Conservation (phyloP, 768 basidiomycete species). For the Fomitopsis pulvina region DNA sequence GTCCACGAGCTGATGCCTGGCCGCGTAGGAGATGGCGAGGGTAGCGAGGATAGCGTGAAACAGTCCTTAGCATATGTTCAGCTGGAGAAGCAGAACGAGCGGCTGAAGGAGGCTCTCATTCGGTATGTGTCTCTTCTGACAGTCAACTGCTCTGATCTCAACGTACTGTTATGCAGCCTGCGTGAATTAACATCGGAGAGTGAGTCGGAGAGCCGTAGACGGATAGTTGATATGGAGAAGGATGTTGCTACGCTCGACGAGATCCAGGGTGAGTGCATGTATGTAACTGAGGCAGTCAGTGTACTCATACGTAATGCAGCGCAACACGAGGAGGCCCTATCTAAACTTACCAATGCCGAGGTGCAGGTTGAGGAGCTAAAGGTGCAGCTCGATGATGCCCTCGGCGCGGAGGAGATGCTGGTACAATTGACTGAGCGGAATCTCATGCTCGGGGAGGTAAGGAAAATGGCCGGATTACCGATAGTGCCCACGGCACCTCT, state of each 20-base stretch:
- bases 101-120: constrained; percentile 90
- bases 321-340: constrained; percentile 72
- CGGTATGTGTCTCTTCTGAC: constrained; percentile 44
- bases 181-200: constrained; percentile 86
- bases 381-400: constrained; percentile 87
- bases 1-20: background rate
- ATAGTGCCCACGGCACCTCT: background rate
- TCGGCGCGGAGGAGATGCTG: constrained; percentile 94
- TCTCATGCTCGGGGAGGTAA: constrained; percentile 82
- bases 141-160: background rate
- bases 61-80: constrained; percentile 69
- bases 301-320: constrained; percentile 33
- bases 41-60: constrained; percentile 35
- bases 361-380: constrained; percentile 92
- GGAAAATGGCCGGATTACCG: constrained; percentile 2
- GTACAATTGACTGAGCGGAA: constrained; percentile 94
- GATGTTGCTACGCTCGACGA: constrained; percentile 76
- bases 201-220: constrained; percentile 74
- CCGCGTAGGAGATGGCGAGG: constrained; percentile 18
- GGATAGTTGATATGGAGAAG: constrained; percentile 86
- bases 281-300: background rate
- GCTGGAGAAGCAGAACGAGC: constrained; percentile 93
- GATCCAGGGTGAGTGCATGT: constrained; percentile 53
- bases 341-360: constrained; percentile 84
- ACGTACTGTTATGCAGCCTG: constrained; percentile 43